Evolutionary conservation across 1,284 basidiomycete genomes (phyloP).

Genomic region (Naganishia liquefaciens): DNA sequence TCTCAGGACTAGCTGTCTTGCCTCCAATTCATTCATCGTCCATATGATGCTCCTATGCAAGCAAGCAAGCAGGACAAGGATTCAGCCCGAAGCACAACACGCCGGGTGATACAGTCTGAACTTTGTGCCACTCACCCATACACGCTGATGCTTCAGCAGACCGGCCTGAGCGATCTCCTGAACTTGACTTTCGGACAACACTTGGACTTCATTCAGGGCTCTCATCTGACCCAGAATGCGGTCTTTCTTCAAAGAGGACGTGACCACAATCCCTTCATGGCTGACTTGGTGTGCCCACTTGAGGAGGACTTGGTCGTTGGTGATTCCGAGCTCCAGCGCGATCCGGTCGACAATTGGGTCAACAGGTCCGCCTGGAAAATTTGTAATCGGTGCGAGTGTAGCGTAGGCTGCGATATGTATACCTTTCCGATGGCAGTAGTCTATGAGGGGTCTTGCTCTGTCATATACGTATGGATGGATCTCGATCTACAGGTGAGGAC

Average conservation of each 20-base stretch:
- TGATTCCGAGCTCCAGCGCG: slow-evolving; percentile 47
- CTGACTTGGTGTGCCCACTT: slow-evolving; percentile 47
- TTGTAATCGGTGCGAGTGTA: slow-evolving; percentile 51
- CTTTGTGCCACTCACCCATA: slow-evolving; percentile 34
- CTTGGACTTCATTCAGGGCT: slow-evolving; percentile 42
- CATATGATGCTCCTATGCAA: background rate
- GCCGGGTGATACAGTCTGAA: too few relatives aligned
- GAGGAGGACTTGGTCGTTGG: slow-evolving; percentile 47
- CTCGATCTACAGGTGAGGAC: slow-evolving; percentile 61
- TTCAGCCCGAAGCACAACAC: background rate
- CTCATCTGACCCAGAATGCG: slow-evolving; percentile 27
- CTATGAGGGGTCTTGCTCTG: slow-evolving; percentile 62
- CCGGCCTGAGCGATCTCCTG: slow-evolving; percentile 2
- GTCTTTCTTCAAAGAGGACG: slow-evolving; percentile 15
- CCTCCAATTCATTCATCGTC: background rate
- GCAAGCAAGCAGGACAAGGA: background rate
- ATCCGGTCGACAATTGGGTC: slow-evolving; percentile 59
- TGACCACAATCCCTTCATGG: slow-evolving; percentile 57
- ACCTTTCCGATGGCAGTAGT: slow-evolving; percentile 59
- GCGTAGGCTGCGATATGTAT: slow-evolving; percentile 70
- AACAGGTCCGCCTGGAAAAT: slow-evolving; percentile 62
- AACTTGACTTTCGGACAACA: background rate
- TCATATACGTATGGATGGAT: slow-evolving; percentile 75
- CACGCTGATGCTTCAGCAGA: slow-evolving; percentile 40
- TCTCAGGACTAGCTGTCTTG: too few relatives aligned